Evolutionary conservation across 805 yeast genomes (phyloP).

Genomic region (Zygoascus biomembranicola): DNA sequence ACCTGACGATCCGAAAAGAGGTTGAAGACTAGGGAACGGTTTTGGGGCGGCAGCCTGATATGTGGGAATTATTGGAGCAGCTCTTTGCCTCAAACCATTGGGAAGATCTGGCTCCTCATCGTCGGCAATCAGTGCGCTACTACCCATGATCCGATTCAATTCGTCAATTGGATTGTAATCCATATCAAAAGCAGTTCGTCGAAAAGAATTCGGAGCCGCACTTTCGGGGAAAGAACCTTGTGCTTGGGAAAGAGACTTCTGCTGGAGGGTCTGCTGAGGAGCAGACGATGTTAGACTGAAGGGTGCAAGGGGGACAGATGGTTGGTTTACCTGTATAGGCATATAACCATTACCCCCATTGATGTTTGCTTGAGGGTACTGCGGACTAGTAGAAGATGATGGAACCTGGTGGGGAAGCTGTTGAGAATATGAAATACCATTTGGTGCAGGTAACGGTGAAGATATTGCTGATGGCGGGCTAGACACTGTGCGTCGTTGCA

Average conservation of each 20-base stretch:
- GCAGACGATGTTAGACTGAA: neutral
- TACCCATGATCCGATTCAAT: conserved; percentile 13
- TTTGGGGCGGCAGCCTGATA: neutral
- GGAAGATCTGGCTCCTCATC: conserved; percentile 8
- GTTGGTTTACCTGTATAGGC: neutral
- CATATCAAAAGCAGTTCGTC: neutral
- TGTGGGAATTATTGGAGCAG: neutral
- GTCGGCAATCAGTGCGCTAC: conserved; percentile 11
- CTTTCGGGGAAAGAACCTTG: neutral
- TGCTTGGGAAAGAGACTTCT: neutral
- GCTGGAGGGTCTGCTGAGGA: conserved; percentile 7
- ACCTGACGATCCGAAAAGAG: neutral
- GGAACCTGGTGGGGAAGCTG: conserved; percentile 1
- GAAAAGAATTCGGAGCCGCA: neutral
- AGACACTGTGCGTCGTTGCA: neutral
- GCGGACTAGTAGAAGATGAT: neutral
- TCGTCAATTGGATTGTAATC: conserved; percentile 16
- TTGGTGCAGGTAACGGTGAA: neutral
- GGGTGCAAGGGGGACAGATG: neutral
- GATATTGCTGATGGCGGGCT: neutral
- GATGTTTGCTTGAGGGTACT: neutral
- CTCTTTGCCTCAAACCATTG: neutral
- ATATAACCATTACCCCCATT: neutral
- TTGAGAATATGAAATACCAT: neutral
- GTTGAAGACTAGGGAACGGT: neutral